Base-by-base conservation (phyloP, 169 alveolate species). In the Cryptosporidium parvum region DNA sequence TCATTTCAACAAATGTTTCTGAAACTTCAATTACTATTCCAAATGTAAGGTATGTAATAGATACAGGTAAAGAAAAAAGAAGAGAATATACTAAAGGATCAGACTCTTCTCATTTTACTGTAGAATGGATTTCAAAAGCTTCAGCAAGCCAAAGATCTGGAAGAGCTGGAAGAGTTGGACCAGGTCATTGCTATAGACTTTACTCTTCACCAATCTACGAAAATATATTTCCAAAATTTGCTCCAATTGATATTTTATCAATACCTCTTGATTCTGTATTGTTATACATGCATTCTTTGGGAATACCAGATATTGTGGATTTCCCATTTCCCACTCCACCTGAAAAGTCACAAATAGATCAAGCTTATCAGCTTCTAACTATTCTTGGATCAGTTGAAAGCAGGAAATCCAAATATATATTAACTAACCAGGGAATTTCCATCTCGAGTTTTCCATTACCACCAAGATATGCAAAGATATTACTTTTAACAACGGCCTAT, bases 1-100 rank as follows among this genome's bases (percentile, higher is more conserved):
- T 99, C 51, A 94, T 98, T 44, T 95, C 99, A n/a, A 99, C 99
- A 33, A 98, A 99, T 85, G 99, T 99, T 3, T 99, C 99, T 18
- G 99, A 99, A 93, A 98, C 99, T 21, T 97, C 99, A 10, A 92
- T 99, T 33, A 99, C 99, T 16, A 95, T 99, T 52, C 99, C 99
- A 26, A 98, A 98, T 80, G 94, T 97, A 48, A 93, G 98, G 93
- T 98, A 97, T 91, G 99, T 98, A 29, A 95, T 98, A 9, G 99
- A 98, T 89, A 92, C 97, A 51, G 99, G 99, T n/a, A 97, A 97
- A 89, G 98, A 96, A 86, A 98, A 98, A 91, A 93, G 97, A 85
- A 97, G 97, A 91, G 91, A 96, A 29, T 96, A 94, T 91, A 93
- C 97, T 65, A 85, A 95, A 0, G 92, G 92, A 29, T 92, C 95